Evolutionary conservation across 2,329 filamentous ascomycete species (phyloP), one percentile per base, ranked within the genome.

Genomic region (Calonectria fujianensis): DNA sequence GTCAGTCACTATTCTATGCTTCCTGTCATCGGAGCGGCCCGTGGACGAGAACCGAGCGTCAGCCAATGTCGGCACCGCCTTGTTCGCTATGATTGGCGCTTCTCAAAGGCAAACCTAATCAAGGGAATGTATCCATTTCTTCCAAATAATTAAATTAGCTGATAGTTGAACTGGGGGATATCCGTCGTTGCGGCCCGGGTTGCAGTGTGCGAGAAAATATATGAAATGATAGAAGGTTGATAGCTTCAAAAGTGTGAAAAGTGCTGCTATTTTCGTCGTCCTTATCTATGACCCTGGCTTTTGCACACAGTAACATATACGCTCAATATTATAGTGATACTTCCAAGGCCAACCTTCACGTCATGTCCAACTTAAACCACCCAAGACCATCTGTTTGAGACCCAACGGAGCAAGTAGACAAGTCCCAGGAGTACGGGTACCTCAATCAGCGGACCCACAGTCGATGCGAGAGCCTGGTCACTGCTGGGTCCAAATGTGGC

Each of bases 381-480:
- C 41, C 41, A 45, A 45, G 41, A 45, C 87, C 89, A 89, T 76
- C 89, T 88, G 68, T 84, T 87, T 18, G 87, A 89, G 69, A 93
- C 83, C 86, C 88, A 92, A 77, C 89, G 92, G 13, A 95, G 89
- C 0, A 94, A 86, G 87, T 97, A 97, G 2, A 98, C 95, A 80
- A 98, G 83, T 0, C 88, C 92, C 11, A 98, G 82, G 74, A 98
- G 83, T 1, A 98, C 95, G 0, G 95, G 95, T 4, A 98, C 95
- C 82, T 98, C 95, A 68, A 98, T 94, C 78, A 98, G 84, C 3
- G 96, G 96, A 0, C 95, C 95, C 0, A 98, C 95, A 0, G 95
- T 97, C 8, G 94, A 89, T 1, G 96, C 95, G 52, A 98, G 86
- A 0, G 95, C 95, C 84, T 98, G 93, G 64, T 96, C 92, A 80